Conservation (phyloP, 306 rosid species). For the Urtica urens region DNA sequence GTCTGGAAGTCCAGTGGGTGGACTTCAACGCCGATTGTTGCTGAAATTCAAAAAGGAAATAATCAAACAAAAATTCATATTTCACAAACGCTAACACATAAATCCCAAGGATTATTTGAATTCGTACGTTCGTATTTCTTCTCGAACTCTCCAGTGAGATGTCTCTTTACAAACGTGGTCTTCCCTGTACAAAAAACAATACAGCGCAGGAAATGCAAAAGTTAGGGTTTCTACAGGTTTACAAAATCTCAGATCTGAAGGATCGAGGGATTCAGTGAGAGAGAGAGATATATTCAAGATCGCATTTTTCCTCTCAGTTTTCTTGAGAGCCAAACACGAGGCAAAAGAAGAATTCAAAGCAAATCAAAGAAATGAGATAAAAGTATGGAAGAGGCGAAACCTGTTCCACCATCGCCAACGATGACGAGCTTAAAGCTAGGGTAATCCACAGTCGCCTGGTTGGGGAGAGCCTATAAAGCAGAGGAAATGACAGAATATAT, state of each 20-base stretch:
- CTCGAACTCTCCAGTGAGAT: slow-evolving; percentile 68
- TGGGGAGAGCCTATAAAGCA: slow-evolving; percentile 35
- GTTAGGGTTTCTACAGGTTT: background rate
- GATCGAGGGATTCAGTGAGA: background rate
- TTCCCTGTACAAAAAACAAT: slow-evolving; percentile 31
- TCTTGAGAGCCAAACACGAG: too few relatives aligned
- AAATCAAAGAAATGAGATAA: background rate
- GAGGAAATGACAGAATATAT: background rate
- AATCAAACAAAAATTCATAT: background rate
- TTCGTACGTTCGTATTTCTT: slow-evolving; percentile 67
- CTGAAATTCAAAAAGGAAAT: slow-evolving; percentile 17
- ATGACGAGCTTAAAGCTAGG: slow-evolving; percentile 74
- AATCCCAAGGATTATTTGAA: background rate
- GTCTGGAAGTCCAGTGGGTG: slow-evolving; percentile 72
- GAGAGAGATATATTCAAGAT: too few relatives aligned
- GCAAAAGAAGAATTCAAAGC: background rate
- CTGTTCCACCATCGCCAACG: slow-evolving; percentile 78
- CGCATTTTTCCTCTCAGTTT: too few relatives aligned
- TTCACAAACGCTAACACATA: background rate
- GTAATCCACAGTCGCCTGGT: slow-evolving; percentile 37
- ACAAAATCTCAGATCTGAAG: background rate
- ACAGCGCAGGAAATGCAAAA: background rate
- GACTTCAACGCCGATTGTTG: slow-evolving; percentile 78
- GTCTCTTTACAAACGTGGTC: slow-evolving; percentile 69
- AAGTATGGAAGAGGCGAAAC: slow-evolving; percentile 5